A percentile compares a stretch with the other conserved stretches of the same genome.
Conservation (phyloP, 2,329 filamentous ascomycete species). For the Talaromyces sp. region DNA sequence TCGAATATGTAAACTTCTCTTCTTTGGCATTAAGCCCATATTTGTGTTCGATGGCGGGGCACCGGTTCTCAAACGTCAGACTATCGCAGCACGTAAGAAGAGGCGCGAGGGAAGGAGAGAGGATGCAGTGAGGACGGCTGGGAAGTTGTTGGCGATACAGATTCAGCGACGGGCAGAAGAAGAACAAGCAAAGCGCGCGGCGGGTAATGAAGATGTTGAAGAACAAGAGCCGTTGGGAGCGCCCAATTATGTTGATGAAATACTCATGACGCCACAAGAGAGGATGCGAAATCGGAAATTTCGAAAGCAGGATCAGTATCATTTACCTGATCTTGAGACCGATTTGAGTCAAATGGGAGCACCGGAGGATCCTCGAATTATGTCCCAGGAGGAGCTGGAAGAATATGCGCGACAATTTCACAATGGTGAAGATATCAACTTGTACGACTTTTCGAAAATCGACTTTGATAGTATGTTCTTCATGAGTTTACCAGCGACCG, state of each 20-base stretch:
- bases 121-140: conserved; percentile 87
- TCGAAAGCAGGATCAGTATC: conserved; percentile 89
- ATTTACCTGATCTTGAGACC: conserved; percentile 78
- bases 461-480: conserved; percentile 97
- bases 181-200: conserved; percentile 64
- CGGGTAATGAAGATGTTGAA: conserved; percentile 33
- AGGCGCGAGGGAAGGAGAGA: conserved; percentile 84
- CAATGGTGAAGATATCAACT: conserved; percentile 77
- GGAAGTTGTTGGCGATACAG: conserved; percentile 86
- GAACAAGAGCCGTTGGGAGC: conserved; percentile 67
- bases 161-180: conserved; percentile 89
- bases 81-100: conserved; percentile 73
- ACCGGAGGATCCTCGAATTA: conserved; percentile 88
- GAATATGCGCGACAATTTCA: conserved; percentile 92
- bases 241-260: conserved; percentile 83
- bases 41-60: conserved; percentile 98
- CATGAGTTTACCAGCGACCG: conserved; percentile 78
- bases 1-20: conserved; percentile 94
- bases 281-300: conserved; percentile 72
- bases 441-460: conserved; percentile 98
- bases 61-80: conserved; percentile 84
- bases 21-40: conserved; percentile 92
- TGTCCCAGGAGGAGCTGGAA: conserved; percentile 92
- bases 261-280: conserved; percentile 75
- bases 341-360: conserved; percentile 82